Percentiles rank a stretch among this genome's conserved stretches.
Evolutionary conservation across 2,329 filamentous ascomycete species (phyloP).

Genomic region (Pseudogymnoascus sp.): DNA sequence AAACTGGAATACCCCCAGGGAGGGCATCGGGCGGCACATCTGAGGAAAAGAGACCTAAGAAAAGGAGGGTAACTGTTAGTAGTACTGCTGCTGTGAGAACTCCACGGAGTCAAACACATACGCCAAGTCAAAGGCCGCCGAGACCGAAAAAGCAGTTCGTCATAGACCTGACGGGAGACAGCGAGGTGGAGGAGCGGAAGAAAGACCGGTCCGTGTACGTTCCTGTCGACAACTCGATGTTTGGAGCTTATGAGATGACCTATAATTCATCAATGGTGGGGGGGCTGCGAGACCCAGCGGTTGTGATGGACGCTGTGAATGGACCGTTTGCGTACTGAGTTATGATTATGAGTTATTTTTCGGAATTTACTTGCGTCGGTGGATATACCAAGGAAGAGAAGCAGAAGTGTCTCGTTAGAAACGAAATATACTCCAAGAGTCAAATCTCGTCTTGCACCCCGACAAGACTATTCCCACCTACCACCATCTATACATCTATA

Average conservation of each 20-base stretch:
- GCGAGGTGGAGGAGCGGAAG: background rate
- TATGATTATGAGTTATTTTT: background rate
- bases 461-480: background rate
- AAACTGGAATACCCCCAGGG: background rate
- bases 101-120: too few relatives aligned
- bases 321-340: background rate
- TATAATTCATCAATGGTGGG: constrained; percentile 1
- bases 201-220: constrained; percentile 9
- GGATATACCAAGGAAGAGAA: background rate
- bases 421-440: background rate
- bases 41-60: background rate
- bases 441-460: background rate
- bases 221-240: constrained; percentile 18
- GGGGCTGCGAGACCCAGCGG: background rate
- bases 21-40: background rate
- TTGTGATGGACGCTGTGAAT: background rate
- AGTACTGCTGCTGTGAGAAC: background rate
- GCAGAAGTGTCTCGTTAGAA: background rate
- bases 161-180: background rate
- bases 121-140: background rate
- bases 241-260: constrained; percentile 17
- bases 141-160: background rate
- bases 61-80: background rate
- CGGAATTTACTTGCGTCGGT: background rate
- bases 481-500: background rate